Evolutionary conservation across 768 basidiomycete species (phyloP).

Genomic region (Lenzites betulinus): DNA sequence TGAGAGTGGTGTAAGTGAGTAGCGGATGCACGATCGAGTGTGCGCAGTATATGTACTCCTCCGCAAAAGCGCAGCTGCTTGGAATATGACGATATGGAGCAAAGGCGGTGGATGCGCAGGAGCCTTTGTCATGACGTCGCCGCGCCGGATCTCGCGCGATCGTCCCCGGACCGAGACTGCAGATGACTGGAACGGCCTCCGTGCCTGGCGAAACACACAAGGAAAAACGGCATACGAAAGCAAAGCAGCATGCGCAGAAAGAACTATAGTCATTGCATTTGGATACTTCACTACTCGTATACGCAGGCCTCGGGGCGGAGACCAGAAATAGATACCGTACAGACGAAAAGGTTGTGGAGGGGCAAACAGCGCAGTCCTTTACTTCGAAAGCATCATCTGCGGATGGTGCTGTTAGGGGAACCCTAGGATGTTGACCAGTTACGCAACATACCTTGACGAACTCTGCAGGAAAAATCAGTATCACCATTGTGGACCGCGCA

Average conservation of each 20-base stretch:
- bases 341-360: constrained; percentile 1
- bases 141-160: constrained; percentile 12
- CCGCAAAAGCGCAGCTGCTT: constrained; percentile 2
- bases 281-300: constrained; percentile 15
- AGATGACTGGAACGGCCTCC: background rate
- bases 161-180: constrained; percentile 1
- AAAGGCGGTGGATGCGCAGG: constrained; percentile 15
- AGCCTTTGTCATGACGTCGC: constrained; percentile 19
- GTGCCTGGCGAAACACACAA: background rate
- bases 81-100: constrained; percentile 14
- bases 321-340: constrained; percentile 20
- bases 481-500: constrained; percentile 6
- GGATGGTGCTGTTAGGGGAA: constrained; percentile 2
- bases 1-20: background rate
- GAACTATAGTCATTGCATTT: background rate
- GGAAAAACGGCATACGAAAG: background rate
- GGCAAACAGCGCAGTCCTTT: constrained; percentile 25
- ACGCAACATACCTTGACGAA: constrained; percentile 63
- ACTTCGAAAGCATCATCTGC: constrained; percentile 79
- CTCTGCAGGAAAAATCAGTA: constrained; percentile 44
- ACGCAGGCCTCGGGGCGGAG: constrained; percentile 7
- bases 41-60: background rate
- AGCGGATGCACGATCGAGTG: too few species aligned
- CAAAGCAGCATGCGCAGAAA: background rate
- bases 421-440: background rate